Evolutionary conservation across 352 stramenopile species (phyloP), one percentile per base, ranked within the genome.

Genomic region (Nothophytophthora sp.): DNA sequence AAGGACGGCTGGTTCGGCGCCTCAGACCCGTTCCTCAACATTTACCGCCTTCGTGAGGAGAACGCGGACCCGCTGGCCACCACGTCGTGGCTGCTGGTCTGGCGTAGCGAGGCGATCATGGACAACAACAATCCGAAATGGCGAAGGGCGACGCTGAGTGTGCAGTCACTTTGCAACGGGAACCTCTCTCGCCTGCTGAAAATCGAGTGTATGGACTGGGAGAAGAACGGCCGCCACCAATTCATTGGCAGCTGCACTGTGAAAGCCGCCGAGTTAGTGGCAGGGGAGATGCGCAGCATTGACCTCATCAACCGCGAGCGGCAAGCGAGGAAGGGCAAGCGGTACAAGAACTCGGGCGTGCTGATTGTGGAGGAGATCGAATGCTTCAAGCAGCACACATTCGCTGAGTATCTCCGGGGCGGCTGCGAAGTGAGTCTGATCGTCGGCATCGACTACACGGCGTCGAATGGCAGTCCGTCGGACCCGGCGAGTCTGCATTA

Each of bases 371-470:
- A 86, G n/a, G 63, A 73, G 27, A 62, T 83, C 13, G 75, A 88
- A 43, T 67, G 56, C 22, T 88, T 86, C 49, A 86, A 87, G 44
- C 41, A 79, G 25, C 70, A 83, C 35, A 91, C 80, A 4, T 91
- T 91, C 38, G 77, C 75, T 11, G 80, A 91, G 50, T 91, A 70
- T 48, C 49, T 91, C 9, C 76, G 77, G 11, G 80, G 80, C 13
- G 80, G 80, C 7, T 87, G 73, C 15, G 77, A 91, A 54, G 67
- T 91, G 39, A 91, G 84, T 34, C 51, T 95, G 27, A 83, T 95
- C 11, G 60, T 90, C 28, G 86, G 81, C 7, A 84, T 96, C 39
- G 86, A 96, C 50, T 94, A 88, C 59, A 92, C 79, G n/a, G 79
- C 71, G 4, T 90, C 73, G 1, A 88, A 87, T 48, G 73, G 76